Base-by-base conservation (phyloP, 2,329 filamentous ascomycete genomes). In the Botrytis cinerea region DNA sequence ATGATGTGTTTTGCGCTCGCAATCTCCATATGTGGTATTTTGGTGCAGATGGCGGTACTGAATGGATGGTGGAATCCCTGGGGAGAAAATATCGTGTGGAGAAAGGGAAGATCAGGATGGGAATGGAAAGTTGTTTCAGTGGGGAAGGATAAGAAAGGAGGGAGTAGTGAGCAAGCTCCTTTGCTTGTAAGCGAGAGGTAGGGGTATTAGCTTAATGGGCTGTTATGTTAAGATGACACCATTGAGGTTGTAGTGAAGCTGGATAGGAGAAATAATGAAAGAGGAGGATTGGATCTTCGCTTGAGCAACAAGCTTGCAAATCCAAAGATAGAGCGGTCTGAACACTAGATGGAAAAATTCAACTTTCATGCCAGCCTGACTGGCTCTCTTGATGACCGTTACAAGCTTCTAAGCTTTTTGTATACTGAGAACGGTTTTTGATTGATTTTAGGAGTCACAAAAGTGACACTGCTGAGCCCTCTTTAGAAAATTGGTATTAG, bases 401-500 rank as follows among this genome's bases (percentile, higher is more conserved):
- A 8, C n/a, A 57, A n/a, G 1, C 18, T 57, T 16, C 18, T 16
- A 28, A 20, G 9, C 38, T 32, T 57, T 32, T 22, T 20, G 40
- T 8, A 57, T 20, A 28, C 28, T 25, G 25, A 43, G 40, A 25
- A 10, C 10, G 32, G 20, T 32, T 43, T 3, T 57, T 57, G 18
- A 69, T n/a, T 32, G n/a, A 14, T 28, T 22, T n/a, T 43, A 22
- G 7, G 28, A 40, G 38, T 16, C 48, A 57, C 8, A 20, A 10
- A 28, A 59, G 16, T 70, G 45, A 72, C 28, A 75, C 72, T 54
- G 28, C 72, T 72, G 40, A 57, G 72, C 59, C 40, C 20, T 57
- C 54, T 71, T 40, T 61, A 72, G 66, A 64, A 35, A 68, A 64
- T 61, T 71, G 28, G 38, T 63, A 74, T 74, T 74, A 59, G 25